phyloP scores from a whole-genome alignment of 2,329 filamentous ascomycete genomes.

The Stemphylium vesicarium region DNA sequence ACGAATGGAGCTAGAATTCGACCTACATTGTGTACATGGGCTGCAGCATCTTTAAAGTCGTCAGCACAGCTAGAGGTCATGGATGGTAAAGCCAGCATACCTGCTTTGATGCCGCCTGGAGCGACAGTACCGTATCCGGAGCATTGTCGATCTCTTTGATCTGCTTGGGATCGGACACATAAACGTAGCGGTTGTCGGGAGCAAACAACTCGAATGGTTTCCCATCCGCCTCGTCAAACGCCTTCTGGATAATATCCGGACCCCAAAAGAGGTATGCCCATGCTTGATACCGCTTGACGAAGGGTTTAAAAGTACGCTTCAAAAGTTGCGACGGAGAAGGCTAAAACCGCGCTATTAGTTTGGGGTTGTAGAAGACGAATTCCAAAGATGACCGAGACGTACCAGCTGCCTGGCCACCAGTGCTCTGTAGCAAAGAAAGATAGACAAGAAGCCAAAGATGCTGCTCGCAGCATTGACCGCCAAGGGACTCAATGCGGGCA shows the following conservation, averaged over 20 bases:
- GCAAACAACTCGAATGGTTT: constrained; percentile 22
- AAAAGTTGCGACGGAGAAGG: constrained; percentile 6
- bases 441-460: constrained; percentile 18
- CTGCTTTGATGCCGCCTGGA: constrained; percentile 25
- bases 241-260: constrained; percentile 20
- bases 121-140: constrained; percentile 20
- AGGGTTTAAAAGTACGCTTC: constrained; percentile 3
- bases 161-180: constrained; percentile 19
- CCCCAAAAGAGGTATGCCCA: constrained; percentile 23
- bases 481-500: constrained; percentile 8
- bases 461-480: constrained; percentile 16
- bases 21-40: constrained; percentile 20
- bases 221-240: constrained; percentile 13
- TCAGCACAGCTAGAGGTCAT: background rate
- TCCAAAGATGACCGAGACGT: background rate
- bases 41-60: constrained; percentile 14
- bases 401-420: constrained; percentile 15
- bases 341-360: background rate
- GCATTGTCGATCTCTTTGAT: constrained; percentile 26
- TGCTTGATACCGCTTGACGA: constrained; percentile 15
- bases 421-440: constrained; percentile 18
- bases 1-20: background rate
- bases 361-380: background rate
- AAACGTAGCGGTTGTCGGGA: constrained; percentile 23
- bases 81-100: background rate